These are phyloP conservation scores for Paramecium caudatum DNA, from an alignment of 73 alveolate genomes.

Conservation along the genomic window DNA sequence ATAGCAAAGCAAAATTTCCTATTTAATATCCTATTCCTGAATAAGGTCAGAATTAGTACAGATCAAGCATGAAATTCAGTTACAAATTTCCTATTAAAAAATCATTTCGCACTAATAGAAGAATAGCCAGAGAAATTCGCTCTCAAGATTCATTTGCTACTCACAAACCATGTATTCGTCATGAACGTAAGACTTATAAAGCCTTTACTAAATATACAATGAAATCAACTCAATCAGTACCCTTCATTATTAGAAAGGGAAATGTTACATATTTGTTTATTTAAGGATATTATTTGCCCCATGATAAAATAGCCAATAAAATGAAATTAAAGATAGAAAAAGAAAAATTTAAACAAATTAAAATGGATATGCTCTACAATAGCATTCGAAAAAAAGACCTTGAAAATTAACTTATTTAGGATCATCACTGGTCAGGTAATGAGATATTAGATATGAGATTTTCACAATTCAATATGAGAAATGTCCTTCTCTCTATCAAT, in stretches of 20 bases:
- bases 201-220: background rate
- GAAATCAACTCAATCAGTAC: background rate
- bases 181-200: conserved; percentile 11
- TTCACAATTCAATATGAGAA: background rate
- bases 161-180: background rate
- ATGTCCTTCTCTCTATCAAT: background rate
- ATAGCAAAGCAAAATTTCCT: background rate
- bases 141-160: background rate
- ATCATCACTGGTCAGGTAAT: background rate
- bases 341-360: background rate
- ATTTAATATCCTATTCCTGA: background rate
- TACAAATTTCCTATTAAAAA: background rate
- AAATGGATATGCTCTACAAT: background rate
- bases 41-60: background rate
- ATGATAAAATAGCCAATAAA: background rate
- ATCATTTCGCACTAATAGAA: background rate
- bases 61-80: background rate
- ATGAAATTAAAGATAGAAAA: background rate
- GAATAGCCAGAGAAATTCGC: background rate
- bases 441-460: background rate
- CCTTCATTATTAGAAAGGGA: background rate
- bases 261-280: background rate
- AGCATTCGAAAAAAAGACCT: background rate
- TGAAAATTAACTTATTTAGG: background rate
- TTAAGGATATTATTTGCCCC: conserved; percentile 1